Evolutionary conservation across 768 basidiomycete genomes (phyloP).

Genomic region (Flagelloscypha sp.): DNA sequence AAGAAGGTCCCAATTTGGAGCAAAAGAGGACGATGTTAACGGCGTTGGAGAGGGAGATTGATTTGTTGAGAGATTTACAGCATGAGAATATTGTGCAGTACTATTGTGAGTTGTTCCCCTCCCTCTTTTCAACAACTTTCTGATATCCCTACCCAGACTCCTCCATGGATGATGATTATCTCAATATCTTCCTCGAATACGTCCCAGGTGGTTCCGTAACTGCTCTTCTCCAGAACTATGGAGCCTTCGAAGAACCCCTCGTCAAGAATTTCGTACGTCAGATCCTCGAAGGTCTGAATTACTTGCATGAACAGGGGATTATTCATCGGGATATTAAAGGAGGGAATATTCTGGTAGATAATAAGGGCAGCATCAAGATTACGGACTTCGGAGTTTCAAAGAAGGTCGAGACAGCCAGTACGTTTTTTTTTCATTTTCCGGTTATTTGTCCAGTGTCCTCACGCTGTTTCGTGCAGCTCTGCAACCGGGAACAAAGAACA

Average conservation of each 20-base stretch:
- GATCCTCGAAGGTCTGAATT: slow-evolving; percentile 81
- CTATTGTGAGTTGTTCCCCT: slow-evolving; percentile 55
- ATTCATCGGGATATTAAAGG: slow-evolving; percentile 99
- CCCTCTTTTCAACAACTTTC: not conserved
- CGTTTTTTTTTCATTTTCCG: too few species aligned
- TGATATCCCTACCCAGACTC: slow-evolving; percentile 58
- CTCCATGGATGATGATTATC: slow-evolving; percentile 78
- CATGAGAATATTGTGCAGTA: slow-evolving; percentile 98
- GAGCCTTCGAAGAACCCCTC: slow-evolving; percentile 88
- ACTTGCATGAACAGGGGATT: slow-evolving; percentile 88
- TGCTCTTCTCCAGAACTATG: slow-evolving; percentile 81
- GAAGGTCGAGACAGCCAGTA: slow-evolving; percentile 92
- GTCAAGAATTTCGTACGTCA: slow-evolving; percentile 91
- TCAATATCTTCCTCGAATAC: slow-evolving; percentile 97
- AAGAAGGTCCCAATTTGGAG: slow-evolving; percentile 80
- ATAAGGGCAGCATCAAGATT: slow-evolving; percentile 96
- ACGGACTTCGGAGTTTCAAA: slow-evolving; percentile 97
- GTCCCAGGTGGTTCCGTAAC: slow-evolving; percentile 96
- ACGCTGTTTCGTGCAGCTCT: too few species aligned
- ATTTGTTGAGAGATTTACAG: slow-evolving; percentile 83
- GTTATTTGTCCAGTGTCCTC: too few species aligned
- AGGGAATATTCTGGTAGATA: slow-evolving; percentile 96
- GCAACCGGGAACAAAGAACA: too few species aligned
- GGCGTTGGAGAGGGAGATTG: slow-evolving; percentile 89
- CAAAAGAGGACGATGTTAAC: slow-evolving; percentile 90